A percentile compares a stretch with the other conserved stretches of the same genome.
Evolutionary conservation across 768 basidiomycete species (phyloP).

Genomic region (Leccinum subgranulosum): DNA sequence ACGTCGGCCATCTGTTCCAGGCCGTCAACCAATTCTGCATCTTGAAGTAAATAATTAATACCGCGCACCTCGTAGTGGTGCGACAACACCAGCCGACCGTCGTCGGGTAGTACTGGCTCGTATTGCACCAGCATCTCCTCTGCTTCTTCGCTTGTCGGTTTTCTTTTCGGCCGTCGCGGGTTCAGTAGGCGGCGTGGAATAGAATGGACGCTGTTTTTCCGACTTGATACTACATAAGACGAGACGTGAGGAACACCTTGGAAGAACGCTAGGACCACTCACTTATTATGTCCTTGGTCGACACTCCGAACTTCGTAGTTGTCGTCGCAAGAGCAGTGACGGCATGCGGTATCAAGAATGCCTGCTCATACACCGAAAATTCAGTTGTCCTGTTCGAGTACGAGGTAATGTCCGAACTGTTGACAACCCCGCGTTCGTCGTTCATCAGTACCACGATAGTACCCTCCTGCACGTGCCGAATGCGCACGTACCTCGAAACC

Average conservation of each 20-base stretch:
- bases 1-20: slow-evolving; percentile 60
- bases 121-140: slow-evolving; percentile 88
- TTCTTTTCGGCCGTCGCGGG: slow-evolving; percentile 77
- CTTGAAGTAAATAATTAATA: slow-evolving; percentile 6
- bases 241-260: background rate
- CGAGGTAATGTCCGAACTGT: slow-evolving; percentile 53
- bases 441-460: background rate
- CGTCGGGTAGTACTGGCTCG: slow-evolving; percentile 73
- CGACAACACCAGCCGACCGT: slow-evolving; percentile 55
- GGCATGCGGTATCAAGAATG: slow-evolving; percentile 66
- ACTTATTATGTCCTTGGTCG: slow-evolving; percentile 85
- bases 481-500: slow-evolving; percentile 56
- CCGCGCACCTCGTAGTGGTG: slow-evolving; percentile 52
- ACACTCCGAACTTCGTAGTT: slow-evolving; percentile 84
- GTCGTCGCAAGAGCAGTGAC: slow-evolving; percentile 73
- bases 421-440: background rate
- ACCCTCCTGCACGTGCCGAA: background rate
- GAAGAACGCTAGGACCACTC: slow-evolving; percentile 22
- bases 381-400: slow-evolving; percentile 52
- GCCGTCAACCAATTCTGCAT: background rate
- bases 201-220: slow-evolving; percentile 67
- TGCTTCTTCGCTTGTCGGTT: slow-evolving; percentile 70
- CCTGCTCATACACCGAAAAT: slow-evolving; percentile 60
- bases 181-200: slow-evolving; percentile 74
- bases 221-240: slow-evolving; percentile 62